These are phyloP conservation scores for Pseudoperonospora humuli DNA, from an alignment of 352 stramenopile genomes.

Conservation along the genomic window DNA sequence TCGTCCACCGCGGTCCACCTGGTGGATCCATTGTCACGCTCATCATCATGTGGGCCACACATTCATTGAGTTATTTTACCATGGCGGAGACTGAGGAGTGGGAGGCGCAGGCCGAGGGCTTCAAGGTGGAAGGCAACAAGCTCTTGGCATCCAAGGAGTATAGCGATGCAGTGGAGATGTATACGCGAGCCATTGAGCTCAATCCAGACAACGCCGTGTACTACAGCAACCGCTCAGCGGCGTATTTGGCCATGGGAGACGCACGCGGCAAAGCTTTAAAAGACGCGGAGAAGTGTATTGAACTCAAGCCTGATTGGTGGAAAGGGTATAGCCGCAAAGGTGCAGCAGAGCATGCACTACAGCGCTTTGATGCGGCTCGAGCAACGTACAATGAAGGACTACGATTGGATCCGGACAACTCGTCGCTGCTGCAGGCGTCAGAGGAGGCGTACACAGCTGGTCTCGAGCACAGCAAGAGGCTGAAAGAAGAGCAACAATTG, in stretches of 20 bases:
- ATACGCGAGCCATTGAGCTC: slow-evolving; percentile 73
- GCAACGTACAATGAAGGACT: slow-evolving; percentile 65
- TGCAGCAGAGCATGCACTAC: slow-evolving; percentile 65
- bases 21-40: too few species aligned
- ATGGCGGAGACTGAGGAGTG: too few species aligned
- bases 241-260: slow-evolving; percentile 73
- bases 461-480: slow-evolving; percentile 47
- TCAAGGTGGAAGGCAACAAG: slow-evolving; percentile 80
- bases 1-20: too few species aligned
- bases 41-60: too few species aligned
- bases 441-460: slow-evolving; percentile 71
- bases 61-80: too few species aligned
- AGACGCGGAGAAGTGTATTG: slow-evolving; percentile 75
- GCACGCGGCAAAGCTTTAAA: slow-evolving; percentile 69
- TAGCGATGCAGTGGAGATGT: slow-evolving; percentile 69
- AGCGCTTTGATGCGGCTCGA: slow-evolving; percentile 63
- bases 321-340: slow-evolving; percentile 85
- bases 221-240: slow-evolving; percentile 80
- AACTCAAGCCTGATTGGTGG: slow-evolving; percentile 73
- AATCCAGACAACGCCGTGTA: slow-evolving; percentile 83
- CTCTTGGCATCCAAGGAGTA: slow-evolving; percentile 56
- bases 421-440: slow-evolving; percentile 48
- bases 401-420: slow-evolving; percentile 61
- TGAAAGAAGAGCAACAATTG: slow-evolving; percentile 44
- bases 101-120: slow-evolving; percentile 62